Conservation (phyloP, 257 asterid species). For the Rubia yunnanensis region DNA sequence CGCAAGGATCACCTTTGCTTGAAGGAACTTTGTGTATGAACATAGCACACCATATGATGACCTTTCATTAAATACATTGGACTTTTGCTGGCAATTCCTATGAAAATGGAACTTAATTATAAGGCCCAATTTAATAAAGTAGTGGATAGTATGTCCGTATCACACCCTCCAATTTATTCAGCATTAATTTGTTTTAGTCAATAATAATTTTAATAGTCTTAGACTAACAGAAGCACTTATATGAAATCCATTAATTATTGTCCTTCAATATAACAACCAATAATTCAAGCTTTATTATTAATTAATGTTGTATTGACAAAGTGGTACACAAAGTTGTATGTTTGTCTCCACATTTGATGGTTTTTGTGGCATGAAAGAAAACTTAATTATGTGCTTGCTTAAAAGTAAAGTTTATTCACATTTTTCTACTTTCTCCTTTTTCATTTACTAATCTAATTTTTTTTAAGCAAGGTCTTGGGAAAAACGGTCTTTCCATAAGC, state of each 20-base stretch:
- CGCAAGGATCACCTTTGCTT: no score
- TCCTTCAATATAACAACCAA: not conserved
- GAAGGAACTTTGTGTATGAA: no score
- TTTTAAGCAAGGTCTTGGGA: no score
- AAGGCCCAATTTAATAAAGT: not conserved
- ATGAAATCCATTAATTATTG: not conserved
- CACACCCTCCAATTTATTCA: not conserved
- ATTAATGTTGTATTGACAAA: not conserved
- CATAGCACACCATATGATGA: not conserved
- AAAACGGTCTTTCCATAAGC: no score
- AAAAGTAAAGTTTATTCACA: constrained; percentile 28
- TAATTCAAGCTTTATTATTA: constrained; percentile 4
- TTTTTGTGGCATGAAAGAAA: constrained; percentile 16
- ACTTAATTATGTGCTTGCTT: constrained; percentile 28
- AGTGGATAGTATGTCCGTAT: not conserved
- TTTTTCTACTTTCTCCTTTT: not conserved
- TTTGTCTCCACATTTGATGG: not conserved
- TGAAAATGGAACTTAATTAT: not conserved
- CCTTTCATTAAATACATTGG: not conserved
- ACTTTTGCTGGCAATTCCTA: not conserved
- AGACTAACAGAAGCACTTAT: not conserved
- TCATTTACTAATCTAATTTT: no score
- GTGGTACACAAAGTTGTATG: not conserved
- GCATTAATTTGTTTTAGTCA: not conserved
- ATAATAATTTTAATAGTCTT: not conserved